phyloP scores from a whole-genome alignment of 2,329 filamentous ascomycete species.

The Colletotrichum endophyticum region DNA sequence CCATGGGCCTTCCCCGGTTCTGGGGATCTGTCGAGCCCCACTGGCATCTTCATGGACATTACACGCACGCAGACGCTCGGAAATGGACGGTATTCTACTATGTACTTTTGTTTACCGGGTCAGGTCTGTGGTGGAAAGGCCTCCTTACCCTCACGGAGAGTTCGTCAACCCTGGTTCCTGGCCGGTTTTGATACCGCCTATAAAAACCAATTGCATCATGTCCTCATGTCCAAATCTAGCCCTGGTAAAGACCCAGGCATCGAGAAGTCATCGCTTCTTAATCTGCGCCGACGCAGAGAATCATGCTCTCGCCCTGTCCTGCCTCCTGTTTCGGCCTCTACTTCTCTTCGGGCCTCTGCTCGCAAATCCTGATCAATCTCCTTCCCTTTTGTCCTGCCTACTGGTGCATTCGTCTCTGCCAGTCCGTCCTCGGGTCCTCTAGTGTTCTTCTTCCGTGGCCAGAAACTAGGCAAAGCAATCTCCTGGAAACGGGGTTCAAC shows the following conservation, averaged over 20 bases:
- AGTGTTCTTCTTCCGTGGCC: constrained; percentile 85
- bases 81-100: constrained; percentile 84
- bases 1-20: constrained; percentile 84
- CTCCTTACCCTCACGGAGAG: constrained; percentile 78
- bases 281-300: constrained; percentile 43
- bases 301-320: constrained; percentile 38
- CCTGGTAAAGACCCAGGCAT: constrained; percentile 54
- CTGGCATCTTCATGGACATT: constrained; percentile 33
- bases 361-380: constrained; percentile 56
- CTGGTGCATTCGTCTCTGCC: constrained; percentile 49
- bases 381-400: constrained; percentile 59
- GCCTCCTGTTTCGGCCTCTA: constrained; percentile 47
- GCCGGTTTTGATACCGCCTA: neutral
- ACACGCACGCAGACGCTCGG: neutral
- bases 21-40: constrained; percentile 76
- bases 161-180: constrained; percentile 47
- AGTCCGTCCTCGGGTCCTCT: constrained; percentile 70
- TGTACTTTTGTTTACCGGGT: constrained; percentile 72
- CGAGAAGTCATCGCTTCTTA: constrained; percentile 41
- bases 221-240: constrained; percentile 33
- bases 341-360: constrained; percentile 54
- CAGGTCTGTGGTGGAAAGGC: constrained; percentile 71
- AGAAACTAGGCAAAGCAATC: constrained; percentile 80
- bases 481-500: constrained; percentile 89
- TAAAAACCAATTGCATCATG: neutral